These are phyloP conservation scores for Lepiota venenata DNA, from an alignment of 768 basidiomycete genomes.

Conservation along the genomic window DNA sequence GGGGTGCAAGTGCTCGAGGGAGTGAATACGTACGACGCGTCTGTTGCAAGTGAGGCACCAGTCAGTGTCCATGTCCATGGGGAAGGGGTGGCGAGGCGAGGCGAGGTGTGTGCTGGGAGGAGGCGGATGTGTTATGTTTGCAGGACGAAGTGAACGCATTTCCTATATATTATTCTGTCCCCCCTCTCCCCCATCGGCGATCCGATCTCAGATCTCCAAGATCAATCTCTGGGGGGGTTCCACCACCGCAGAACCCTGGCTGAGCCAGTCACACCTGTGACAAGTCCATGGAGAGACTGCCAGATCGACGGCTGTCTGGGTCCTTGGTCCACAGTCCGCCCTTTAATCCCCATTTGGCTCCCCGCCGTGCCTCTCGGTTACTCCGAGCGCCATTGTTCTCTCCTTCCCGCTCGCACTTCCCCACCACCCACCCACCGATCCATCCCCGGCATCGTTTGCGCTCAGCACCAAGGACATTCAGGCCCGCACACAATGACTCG, in stretches of 20 bases:
- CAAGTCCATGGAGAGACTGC: neutral
- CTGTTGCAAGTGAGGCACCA: constrained; percentile 69
- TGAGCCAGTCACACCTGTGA: neutral
- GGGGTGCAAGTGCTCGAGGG: neutral
- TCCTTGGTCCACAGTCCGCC: neutral
- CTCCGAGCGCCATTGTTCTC: neutral
- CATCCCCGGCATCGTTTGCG: neutral
- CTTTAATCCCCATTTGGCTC: constrained; percentile 5
- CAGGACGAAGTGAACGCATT: constrained; percentile 9
- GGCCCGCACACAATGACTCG: neutral
- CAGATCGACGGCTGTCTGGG: constrained; percentile 3
- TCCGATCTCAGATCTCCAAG: constrained; percentile 8
- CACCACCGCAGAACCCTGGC: neutral
- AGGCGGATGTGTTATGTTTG: constrained; percentile 6
- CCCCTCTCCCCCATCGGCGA: neutral
- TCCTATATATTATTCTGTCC: constrained; percentile 1
- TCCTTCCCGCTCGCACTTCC: neutral
- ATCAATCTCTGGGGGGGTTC: constrained; percentile 7
- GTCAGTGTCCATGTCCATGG: constrained; percentile 56
- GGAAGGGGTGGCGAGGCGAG: constrained; percentile 15
- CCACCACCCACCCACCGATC: neutral
- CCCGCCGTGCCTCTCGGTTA: constrained; percentile 4
- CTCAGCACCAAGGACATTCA: neutral
- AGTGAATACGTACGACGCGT: constrained; percentile 44
- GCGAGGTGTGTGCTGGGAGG: constrained; percentile 16